Percentiles rank a stretch among this genome's conserved stretches.
Conservation (phyloP, 1,284 basidiomycete genomes). For the Peniophora sp. region DNA sequence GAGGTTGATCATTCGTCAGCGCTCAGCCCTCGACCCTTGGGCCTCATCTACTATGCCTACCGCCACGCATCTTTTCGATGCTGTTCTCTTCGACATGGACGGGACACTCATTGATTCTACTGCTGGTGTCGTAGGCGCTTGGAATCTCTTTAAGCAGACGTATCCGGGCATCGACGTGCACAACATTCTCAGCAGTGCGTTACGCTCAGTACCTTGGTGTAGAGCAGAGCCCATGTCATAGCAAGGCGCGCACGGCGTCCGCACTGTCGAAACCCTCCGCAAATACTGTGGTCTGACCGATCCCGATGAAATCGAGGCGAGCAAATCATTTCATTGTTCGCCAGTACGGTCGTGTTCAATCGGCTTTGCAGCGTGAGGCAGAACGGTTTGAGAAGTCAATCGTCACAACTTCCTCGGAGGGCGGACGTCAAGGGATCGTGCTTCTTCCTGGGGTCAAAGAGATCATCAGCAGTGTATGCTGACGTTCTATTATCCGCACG, state of each 20-base stretch:
- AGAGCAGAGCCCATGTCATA: slow-evolving; percentile 1
- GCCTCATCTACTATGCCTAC: no score
- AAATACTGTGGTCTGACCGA: slow-evolving; percentile 66
- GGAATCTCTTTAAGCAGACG: slow-evolving; percentile 54
- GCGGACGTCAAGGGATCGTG: slow-evolving; percentile 51
- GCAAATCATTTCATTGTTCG: slow-evolving; percentile 3
- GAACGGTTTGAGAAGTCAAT: slow-evolving; percentile 64
- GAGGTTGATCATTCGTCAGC: no score
- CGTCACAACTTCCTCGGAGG: slow-evolving; percentile 42
- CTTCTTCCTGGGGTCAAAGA: slow-evolving; percentile 52
- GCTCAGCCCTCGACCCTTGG: no score
- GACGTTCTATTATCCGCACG: not conserved
- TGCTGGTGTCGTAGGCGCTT: slow-evolving; percentile 66
- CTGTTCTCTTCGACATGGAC: slow-evolving; percentile 72
- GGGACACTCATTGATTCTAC: slow-evolving; percentile 73
- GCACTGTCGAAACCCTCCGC: slow-evolving; percentile 73
- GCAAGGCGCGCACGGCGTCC: slow-evolving; percentile 71
- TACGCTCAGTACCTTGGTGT: slow-evolving; percentile 2
- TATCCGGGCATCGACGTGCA: slow-evolving; percentile 59
- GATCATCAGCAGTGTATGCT: slow-evolving; percentile 45
- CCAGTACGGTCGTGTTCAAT: slow-evolving; percentile 1
- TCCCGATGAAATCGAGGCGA: slow-evolving; percentile 58
- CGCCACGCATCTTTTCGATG: slow-evolving; percentile 42
- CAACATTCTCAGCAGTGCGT: slow-evolving; percentile 53
- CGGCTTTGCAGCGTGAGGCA: slow-evolving; percentile 44